These are phyloP conservation scores for Blumeria graminis DNA, from an alignment of 2,329 filamentous ascomycete species.

Conservation along the genomic window DNA sequence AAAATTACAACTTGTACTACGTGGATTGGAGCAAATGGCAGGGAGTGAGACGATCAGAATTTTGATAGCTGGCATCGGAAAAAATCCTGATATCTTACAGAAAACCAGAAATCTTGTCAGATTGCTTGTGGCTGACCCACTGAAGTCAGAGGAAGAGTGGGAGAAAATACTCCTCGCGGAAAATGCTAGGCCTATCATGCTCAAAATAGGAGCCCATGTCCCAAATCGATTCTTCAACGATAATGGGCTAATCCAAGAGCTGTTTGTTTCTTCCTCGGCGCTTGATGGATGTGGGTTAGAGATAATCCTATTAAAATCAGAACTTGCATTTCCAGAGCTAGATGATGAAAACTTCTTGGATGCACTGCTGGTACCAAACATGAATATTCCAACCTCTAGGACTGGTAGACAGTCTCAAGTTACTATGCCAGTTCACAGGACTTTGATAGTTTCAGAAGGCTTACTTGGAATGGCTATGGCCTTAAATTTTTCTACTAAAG, in stretches of 20 bases:
- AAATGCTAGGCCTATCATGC: constrained; percentile 31
- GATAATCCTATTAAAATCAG: constrained; percentile 29
- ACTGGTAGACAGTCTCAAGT: constrained; percentile 41
- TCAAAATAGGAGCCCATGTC: constrained; percentile 26
- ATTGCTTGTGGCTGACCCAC: constrained; percentile 45
- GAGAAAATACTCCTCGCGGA: constrained; percentile 29
- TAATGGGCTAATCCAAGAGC: constrained; percentile 28
- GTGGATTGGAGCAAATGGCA: constrained; percentile 31
- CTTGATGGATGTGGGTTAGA: constrained; percentile 40
- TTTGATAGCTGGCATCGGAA: constrained; percentile 26
- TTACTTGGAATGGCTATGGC: constrained; percentile 39
- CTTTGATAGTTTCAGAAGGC: constrained; percentile 50
- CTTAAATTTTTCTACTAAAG: constrained; percentile 18
- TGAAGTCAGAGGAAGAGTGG: constrained; percentile 38
- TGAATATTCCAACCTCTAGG: constrained; percentile 42
- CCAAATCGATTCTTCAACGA: constrained; percentile 12
- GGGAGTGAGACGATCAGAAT: constrained; percentile 34
- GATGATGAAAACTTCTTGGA: constrained; percentile 29
- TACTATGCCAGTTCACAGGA: constrained; percentile 64
- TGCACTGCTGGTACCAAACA: constrained; percentile 46
- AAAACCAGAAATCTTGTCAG: constrained; percentile 42
- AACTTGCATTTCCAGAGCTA: constrained; percentile 25
- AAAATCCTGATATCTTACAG: constrained; percentile 16
- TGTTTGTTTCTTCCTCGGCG: constrained; percentile 37
- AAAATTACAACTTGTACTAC: constrained; percentile 44